These are phyloP conservation scores for Phellopilus nigrolimitatus DNA, from an alignment of 1,284 basidiomycete species.

Conservation along the genomic window DNA sequence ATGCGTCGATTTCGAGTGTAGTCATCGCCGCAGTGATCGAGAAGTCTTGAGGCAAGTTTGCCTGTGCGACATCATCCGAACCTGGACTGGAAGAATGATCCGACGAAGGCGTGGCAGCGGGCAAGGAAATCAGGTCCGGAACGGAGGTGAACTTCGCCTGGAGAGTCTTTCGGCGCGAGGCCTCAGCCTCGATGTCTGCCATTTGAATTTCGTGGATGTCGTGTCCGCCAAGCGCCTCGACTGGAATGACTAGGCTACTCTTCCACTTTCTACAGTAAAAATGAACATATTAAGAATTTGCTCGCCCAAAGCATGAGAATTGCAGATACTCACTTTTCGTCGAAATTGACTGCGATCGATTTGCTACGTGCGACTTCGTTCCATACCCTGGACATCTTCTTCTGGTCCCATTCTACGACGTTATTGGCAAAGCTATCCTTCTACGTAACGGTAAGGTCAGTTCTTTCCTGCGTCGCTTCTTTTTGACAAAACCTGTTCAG, in stretches of 20 bases:
- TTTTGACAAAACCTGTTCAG: too few relatives aligned
- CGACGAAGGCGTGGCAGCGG: background rate
- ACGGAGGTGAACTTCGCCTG: background rate
- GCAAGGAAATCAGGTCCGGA: too few relatives aligned
- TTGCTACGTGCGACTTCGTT: slow-evolving; percentile 39
- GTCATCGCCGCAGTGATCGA: slow-evolving; percentile 2
- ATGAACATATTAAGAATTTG: background rate
- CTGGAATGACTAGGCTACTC: slow-evolving; percentile 9
- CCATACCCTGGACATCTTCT: slow-evolving; percentile 27
- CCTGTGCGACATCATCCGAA: background rate
- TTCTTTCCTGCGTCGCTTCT: too few relatives aligned
- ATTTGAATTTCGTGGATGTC: slow-evolving; percentile 17
- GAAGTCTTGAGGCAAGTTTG: background rate
- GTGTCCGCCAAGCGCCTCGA: slow-evolving; percentile 11
- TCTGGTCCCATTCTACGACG: background rate
- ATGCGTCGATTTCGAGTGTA: background rate
- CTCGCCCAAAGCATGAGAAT: background rate
- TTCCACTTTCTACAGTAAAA: slow-evolving; percentile 13
- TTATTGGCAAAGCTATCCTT: background rate
- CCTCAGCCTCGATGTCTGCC: slow-evolving; percentile 6
- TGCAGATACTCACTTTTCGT: slow-evolving; percentile 29
- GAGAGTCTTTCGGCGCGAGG: background rate
- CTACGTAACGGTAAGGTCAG: background rate
- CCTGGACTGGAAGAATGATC: too few relatives aligned
- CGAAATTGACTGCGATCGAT: slow-evolving; percentile 44